Conservation (phyloP, 2,329 filamentous ascomycete genomes). For the Ophiostoma triangulosporum region DNA sequence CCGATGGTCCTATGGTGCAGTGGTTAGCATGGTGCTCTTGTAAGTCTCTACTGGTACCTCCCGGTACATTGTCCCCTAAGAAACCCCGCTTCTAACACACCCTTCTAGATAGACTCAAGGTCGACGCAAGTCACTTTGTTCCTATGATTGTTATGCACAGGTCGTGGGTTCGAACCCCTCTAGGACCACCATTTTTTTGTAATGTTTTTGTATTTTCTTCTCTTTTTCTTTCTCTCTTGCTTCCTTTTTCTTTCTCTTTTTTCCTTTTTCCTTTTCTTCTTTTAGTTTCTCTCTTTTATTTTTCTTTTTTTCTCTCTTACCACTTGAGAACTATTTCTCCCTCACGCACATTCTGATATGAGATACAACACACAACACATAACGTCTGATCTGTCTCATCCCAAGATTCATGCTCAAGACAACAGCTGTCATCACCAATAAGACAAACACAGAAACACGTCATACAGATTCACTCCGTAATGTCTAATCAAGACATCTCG, state of each 20-base stretch:
- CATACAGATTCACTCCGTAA: too few species aligned
- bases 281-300: background rate
- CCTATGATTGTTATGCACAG: constrained; percentile 17
- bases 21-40: constrained; percentile 18
- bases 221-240: background rate
- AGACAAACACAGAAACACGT: too few species aligned
- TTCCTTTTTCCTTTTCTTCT: background rate
- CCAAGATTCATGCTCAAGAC: too few species aligned
- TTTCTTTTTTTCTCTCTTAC: background rate
- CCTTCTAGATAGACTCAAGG: constrained; percentile 14
- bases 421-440: too few species aligned
- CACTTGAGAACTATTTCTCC: too few species aligned
- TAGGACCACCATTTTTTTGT: constrained; percentile 14
- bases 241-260: background rate
- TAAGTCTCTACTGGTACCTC: constrained; percentile 8
- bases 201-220: too few species aligned
- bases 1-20: constrained; percentile 17
- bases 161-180: constrained; percentile 18
- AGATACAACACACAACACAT: too few species aligned
- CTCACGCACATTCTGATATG: too few species aligned
- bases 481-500: too few species aligned
- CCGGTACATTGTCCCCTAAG: background rate
- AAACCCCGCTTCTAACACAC: constrained; percentile 10
- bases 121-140: constrained; percentile 10
- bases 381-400: too few species aligned